Percentiles rank a stretch among this genome's conserved stretches.
Conservation (phyloP, 139 green algal genomes). For the Picochlorum sp. region DNA sequence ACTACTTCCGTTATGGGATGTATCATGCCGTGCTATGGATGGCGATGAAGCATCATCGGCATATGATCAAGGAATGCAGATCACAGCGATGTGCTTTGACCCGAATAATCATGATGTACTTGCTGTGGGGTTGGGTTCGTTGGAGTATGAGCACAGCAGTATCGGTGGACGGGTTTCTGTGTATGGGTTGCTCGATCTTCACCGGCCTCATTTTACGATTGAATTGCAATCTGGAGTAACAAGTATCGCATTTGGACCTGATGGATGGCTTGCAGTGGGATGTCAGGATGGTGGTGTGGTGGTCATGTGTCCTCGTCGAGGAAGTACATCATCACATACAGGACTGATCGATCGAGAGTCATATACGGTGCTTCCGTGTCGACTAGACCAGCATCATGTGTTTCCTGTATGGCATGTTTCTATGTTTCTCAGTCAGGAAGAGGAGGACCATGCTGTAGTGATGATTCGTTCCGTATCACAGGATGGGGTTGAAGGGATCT, state of each 20-base stretch:
- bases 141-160: constrained; percentile 74
- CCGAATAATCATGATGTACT: constrained; percentile 73
- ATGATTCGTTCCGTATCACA: no score
- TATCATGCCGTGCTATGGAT: constrained; percentile 27
- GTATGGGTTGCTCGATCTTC: constrained; percentile 81
- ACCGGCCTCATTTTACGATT: constrained; percentile 64
- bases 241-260: constrained; percentile 72
- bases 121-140: constrained; percentile 80
- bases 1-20: constrained; percentile 82
- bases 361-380: no score
- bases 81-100: constrained; percentile 77
- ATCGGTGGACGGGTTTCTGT: constrained; percentile 65
- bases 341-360: no score
- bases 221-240: constrained; percentile 64
- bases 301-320: neutral
- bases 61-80: neutral
- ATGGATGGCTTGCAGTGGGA: constrained; percentile 71
- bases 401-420: no score
- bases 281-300: constrained; percentile 81
- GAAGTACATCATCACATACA: neutral
- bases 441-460: no score
- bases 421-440: no score
- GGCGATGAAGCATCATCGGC: no score
- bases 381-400: no score
- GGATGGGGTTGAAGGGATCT: no score